A percentile compares a stretch with the other conserved stretches of the same genome.
Conservation (phyloP, 768 basidiomycete species). For the Trametes cinnabarina region DNA sequence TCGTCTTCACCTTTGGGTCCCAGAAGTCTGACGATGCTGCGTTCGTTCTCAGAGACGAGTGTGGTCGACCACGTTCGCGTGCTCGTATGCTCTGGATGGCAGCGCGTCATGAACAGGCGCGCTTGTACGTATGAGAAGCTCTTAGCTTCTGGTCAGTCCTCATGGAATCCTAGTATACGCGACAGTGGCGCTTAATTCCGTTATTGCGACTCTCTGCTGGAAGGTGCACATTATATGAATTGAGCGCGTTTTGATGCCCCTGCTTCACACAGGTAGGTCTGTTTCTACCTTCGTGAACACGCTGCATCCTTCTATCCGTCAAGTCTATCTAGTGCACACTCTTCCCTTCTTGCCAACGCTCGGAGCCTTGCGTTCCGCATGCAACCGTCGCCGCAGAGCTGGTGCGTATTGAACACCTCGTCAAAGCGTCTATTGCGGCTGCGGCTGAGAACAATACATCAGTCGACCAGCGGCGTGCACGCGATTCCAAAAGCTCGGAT, state of each 20-base stretch:
- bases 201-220: not conserved
- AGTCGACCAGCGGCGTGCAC: not conserved
- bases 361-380: not conserved
- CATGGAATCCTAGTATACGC: not conserved
- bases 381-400: not conserved
- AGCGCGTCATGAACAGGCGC: conserved; percentile 1
- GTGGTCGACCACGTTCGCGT: not conserved
- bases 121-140: conserved; percentile 2
- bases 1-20: not conserved
- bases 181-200: not conserved
- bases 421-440: not conserved
- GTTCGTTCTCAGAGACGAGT: not conserved
- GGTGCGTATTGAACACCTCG: not conserved
- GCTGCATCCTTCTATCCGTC: conserved; percentile 3
- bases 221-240: not conserved
- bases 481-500: not conserved
- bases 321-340: conserved; percentile 1
- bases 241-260: not conserved
- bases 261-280: conserved; percentile 1
- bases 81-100: not conserved
- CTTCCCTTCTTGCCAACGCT: not conserved
- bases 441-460: not conserved
- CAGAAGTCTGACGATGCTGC: conserved; percentile 3
- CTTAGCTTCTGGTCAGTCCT: not conserved
- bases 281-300: not conserved